phyloP scores from a whole-genome alignment of 1,139 yeast species.

The Geotrichum europaeum region DNA sequence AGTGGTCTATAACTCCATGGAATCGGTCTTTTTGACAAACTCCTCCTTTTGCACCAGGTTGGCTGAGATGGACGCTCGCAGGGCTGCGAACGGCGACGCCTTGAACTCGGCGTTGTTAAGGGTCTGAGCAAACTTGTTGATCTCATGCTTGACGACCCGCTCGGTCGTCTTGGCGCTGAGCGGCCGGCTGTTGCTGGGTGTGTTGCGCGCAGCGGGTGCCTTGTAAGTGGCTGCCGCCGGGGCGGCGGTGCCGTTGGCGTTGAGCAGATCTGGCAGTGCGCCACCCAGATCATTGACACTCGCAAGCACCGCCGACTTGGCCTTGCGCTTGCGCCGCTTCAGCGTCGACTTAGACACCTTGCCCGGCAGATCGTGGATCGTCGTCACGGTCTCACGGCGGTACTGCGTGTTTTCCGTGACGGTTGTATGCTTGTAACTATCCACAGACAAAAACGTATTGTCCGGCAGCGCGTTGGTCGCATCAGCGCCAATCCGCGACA shows the following conservation, averaged over 20 bases:
- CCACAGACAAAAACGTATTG: constrained; percentile 9
- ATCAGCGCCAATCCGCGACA: constrained; percentile 18
- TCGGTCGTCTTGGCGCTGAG: constrained; percentile 30
- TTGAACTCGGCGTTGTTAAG: constrained; percentile 23
- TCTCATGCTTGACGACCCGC: constrained; percentile 30
- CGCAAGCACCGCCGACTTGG: constrained; percentile 28
- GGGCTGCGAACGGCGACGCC: constrained; percentile 28
- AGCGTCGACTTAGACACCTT: constrained; percentile 28
- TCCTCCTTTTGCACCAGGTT: constrained; percentile 25
- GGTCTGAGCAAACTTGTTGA: constrained; percentile 27
- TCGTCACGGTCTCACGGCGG: constrained; percentile 9
- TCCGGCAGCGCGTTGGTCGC: constrained; percentile 5
- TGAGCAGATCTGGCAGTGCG: constrained; percentile 28
- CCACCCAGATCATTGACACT: constrained; percentile 30
- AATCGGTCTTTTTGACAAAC: constrained; percentile 14
- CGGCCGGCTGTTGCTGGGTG: constrained; percentile 24
- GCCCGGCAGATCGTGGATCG: constrained; percentile 18
- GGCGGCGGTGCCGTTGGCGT: constrained; percentile 17
- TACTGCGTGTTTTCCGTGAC: constrained; percentile 15
- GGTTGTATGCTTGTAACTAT: constrained; percentile 17
- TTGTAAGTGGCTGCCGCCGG: constrained; percentile 13
- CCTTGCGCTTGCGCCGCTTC: constrained; percentile 26
- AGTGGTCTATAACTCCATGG: constrained; percentile 7
- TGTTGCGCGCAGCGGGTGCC: constrained; percentile 18
- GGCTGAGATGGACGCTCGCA: constrained; percentile 22